Conservation (phyloP, 2,329 filamentous ascomycete species). For the Ophiocordyceps unilateralis region DNA sequence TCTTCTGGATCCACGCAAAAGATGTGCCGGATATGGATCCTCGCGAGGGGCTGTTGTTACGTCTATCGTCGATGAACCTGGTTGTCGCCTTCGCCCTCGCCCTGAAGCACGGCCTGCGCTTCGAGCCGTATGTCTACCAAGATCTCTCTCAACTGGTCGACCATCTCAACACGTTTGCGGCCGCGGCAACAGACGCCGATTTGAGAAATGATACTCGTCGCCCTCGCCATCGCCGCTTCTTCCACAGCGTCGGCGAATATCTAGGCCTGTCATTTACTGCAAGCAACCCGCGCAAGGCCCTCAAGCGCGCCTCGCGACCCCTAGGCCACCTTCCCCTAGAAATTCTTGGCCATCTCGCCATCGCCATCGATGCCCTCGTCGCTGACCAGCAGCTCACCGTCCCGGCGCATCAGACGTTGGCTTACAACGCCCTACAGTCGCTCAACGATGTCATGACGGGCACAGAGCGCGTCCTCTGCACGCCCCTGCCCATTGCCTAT, state of each 20-base stretch:
- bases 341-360: constrained; percentile 54
- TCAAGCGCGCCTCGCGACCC: constrained; percentile 57
- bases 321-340: constrained; percentile 74
- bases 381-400: constrained; percentile 35
- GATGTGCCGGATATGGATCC: constrained; percentile 25
- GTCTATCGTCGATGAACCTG: constrained; percentile 60
- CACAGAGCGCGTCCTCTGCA: constrained; percentile 64
- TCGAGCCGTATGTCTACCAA: constrained; percentile 66
- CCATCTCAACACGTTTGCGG: constrained; percentile 62
- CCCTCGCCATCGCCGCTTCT: constrained; percentile 26
- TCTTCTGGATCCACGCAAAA: constrained; percentile 69
- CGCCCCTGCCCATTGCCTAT: constrained; percentile 69
- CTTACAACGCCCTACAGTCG: constrained; percentile 40
- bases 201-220: too few species aligned
- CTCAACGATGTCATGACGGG: constrained; percentile 59
- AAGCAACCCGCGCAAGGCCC: constrained; percentile 59
- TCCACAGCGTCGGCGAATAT: constrained; percentile 53
- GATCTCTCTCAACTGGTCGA: constrained; percentile 54
- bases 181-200: constrained; percentile 27
- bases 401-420: constrained; percentile 40
- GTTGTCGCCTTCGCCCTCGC: constrained; percentile 61
- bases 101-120: constrained; percentile 68
- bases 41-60: constrained; percentile 52
- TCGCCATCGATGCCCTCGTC: constrained; percentile 46
- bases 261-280: constrained; percentile 61